Evolutionary conservation across 192 early-diverging fungal species (phyloP).

Genomic region (Borealophlyctis nickersoniae): DNA sequence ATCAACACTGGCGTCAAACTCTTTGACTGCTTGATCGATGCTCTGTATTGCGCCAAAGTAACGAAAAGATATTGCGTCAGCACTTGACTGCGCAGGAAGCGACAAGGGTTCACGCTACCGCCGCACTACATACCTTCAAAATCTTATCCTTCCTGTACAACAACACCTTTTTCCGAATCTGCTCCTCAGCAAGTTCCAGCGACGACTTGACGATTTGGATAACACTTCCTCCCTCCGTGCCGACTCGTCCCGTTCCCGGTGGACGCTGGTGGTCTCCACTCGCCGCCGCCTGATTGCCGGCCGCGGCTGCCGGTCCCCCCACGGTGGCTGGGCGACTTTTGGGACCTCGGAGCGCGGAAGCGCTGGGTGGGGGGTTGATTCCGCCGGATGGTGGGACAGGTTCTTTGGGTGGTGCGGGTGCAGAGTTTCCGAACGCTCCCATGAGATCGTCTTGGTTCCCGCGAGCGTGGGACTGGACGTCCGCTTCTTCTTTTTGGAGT

Average conservation of each 20-base stretch:
- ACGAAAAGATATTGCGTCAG: conserved; percentile 13
- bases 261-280: neutral
- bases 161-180: conserved; percentile 30
- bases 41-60: too few relatives aligned
- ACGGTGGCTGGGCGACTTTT: conserved; percentile 18
- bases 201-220: conserved; percentile 11
- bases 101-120: neutral
- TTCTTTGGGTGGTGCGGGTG: conserved; percentile 24
- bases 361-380: too few relatives aligned
- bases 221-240: neutral
- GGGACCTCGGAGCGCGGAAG: too few relatives aligned
- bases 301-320: neutral
- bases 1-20: conserved; percentile 46
- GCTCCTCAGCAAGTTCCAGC: conserved; percentile 38
- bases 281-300: neutral
- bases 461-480: conserved; percentile 22
- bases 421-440: conserved; percentile 41
- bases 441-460: conserved; percentile 32
- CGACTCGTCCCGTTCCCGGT: neutral
- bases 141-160: conserved; percentile 35
- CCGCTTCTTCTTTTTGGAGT: conserved; percentile 36
- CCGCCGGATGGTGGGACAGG: conserved; percentile 4
- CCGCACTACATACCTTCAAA: conserved; percentile 28
- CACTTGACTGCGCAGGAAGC: neutral
- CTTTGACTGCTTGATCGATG: conserved; percentile 26